Base-by-base conservation (phyloP, 768 basidiomycete genomes). In the Leccinellum luteum region DNA sequence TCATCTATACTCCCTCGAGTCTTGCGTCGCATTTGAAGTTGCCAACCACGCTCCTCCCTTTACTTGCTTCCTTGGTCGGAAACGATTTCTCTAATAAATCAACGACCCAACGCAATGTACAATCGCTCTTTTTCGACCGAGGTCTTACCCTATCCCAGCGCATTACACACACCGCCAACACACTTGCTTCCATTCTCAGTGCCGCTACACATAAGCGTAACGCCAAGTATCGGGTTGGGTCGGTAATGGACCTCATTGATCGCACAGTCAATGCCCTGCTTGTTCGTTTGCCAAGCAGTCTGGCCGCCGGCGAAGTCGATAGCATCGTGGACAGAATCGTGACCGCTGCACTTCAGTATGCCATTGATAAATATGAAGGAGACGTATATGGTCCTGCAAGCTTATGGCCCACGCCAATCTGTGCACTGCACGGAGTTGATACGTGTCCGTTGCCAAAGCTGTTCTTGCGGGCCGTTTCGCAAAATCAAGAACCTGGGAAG, bases 171-270 rank as follows among this genome's bases (percentile, higher is more conserved):
- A 82, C 86, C 2, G 86, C 88, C 7, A 73, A 68, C 48, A 84
- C 82, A 0, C 77, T 92, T 19, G 78, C 76, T 14, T 72, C 74
- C 2, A 80, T 89, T 48, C 71, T 88, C 14, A 77, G 81, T 27
- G 76, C 81, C 13, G 74, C 77, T 19, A 66, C 78, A n/a, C 72
- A 74, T 50, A 81, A 78, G 58, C 77, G 76, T 35, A 82, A 79
- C 56, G 73, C 74, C 32, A 85, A 80, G 64, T 77, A 85, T 57
- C 80, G 77, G 66, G 77, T 89, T 14, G 82, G 78, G 28, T 84
- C 84, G 60, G 89, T 89, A 49, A 86, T 90, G 81, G 86, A 90
- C 67, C 82, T 91, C 59, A 90, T 92, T 55, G 85, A 85, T 58
- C 78, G 80, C 50, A 82, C 87, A 0, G 85, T 90, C 19, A 80